phyloP scores from a whole-genome alignment of 2,329 filamentous ascomycete genomes.

The Pyricularia grisea region DNA sequence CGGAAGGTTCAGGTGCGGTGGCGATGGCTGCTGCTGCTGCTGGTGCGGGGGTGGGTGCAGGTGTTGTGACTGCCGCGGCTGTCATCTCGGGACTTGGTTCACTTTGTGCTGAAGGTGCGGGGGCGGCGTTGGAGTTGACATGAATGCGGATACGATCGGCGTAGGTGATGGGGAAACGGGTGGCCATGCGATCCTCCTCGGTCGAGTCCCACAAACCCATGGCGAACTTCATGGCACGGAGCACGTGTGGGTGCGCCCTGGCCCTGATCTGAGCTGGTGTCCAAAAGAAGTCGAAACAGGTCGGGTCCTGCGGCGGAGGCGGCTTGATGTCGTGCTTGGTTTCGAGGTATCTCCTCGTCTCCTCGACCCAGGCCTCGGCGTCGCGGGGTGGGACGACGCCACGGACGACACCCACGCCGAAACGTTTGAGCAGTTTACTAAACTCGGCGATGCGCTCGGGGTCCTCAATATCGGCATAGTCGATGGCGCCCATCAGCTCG shows the following conservation, averaged over 20 bases:
- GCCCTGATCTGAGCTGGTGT: slow-evolving; percentile 59
- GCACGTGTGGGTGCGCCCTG: slow-evolving; percentile 55
- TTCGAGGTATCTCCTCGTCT: slow-evolving; percentile 49
- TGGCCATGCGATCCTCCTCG: slow-evolving; percentile 46
- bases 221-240: slow-evolving; percentile 55
- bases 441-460: slow-evolving; percentile 42
- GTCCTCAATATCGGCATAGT: slow-evolving; percentile 40
- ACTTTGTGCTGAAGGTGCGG: slow-evolving; percentile 13
- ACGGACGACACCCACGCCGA: slow-evolving; percentile 56
- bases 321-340: slow-evolving; percentile 38
- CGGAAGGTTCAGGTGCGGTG: neutral
- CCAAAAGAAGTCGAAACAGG: slow-evolving; percentile 68
- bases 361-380: slow-evolving; percentile 47
- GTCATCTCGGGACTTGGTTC: neutral
- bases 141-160: slow-evolving; percentile 62
- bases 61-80: neutral
- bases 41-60: slow-evolving; percentile 10
- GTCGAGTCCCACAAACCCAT: slow-evolving; percentile 55
- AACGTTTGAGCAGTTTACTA: slow-evolving; percentile 45
- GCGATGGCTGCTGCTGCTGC: neutral
- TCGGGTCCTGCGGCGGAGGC: slow-evolving; percentile 52
- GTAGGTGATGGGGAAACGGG: slow-evolving; percentile 55
- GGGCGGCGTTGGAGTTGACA: slow-evolving; percentile 29
- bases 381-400: slow-evolving; percentile 50
- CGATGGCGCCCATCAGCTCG: slow-evolving; percentile 45